phyloP scores from a whole-genome alignment of 352 stramenopile species.

The Phytophthora litchii region DNA sequence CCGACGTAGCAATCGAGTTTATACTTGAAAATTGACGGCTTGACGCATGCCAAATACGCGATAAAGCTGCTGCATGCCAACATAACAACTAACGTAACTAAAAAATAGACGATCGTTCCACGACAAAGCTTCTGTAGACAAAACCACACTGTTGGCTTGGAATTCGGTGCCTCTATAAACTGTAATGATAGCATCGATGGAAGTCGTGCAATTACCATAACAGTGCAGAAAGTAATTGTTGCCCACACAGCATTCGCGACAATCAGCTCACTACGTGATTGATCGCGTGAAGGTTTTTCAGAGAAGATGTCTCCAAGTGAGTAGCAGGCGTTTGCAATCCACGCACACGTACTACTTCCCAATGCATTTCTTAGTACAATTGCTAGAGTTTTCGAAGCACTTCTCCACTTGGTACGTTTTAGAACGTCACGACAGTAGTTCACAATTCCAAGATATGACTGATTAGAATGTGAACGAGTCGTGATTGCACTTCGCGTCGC shows the following conservation, averaged over 20 bases:
- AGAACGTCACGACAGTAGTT: no score
- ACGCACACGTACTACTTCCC: conserved; percentile 19
- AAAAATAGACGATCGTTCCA: conserved; percentile 7
- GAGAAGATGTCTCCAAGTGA: conserved; percentile 24
- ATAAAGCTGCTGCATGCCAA: conserved; percentile 3
- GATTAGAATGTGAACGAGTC: no score
- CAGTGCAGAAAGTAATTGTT: conserved; percentile 10
- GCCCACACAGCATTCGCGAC: conserved; percentile 17
- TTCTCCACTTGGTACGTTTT: conserved; percentile 4
- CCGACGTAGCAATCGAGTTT: conserved; percentile 19
- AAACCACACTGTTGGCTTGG: conserved; percentile 12
- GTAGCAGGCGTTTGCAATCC: conserved; percentile 19
- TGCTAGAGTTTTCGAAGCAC: conserved; percentile 1
- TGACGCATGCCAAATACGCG: conserved; percentile 1
- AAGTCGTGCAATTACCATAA: conserved; percentile 10
- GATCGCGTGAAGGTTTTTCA: conserved; percentile 11
- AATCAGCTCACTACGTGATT: conserved; percentile 18
- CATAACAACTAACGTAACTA: conserved; percentile 9
- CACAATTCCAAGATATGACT: no score
- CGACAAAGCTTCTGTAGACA: conserved; percentile 21
- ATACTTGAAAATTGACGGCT: conserved; percentile 16
- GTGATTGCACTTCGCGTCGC: no score
- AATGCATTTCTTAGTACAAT: conserved; percentile 12
- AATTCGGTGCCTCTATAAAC: conserved; percentile 16
- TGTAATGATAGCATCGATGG: conserved; percentile 12